Evolutionary conservation across 2,329 filamentous ascomycete genomes (phyloP).

Genomic region (Neurospora crassa): DNA sequence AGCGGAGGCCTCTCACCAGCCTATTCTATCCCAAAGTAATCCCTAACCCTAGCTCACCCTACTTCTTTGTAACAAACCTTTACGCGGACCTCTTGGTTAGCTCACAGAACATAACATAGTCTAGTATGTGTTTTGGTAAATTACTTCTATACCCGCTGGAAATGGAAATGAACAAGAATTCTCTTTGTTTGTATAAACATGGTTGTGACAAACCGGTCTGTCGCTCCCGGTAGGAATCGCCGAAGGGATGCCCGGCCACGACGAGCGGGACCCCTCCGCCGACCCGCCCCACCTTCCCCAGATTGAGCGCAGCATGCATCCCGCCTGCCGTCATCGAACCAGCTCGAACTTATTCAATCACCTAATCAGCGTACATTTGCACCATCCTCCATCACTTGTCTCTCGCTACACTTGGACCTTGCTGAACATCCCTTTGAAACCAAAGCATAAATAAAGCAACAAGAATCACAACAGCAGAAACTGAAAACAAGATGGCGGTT

Average conservation of each 20-base stretch:
- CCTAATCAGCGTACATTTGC: not conserved
- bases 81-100: too few relatives aligned
- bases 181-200: too few relatives aligned
- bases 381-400: not conserved
- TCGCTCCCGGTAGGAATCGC: too few relatives aligned
- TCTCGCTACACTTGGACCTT: not conserved
- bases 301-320: not conserved
- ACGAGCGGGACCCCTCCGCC: not conserved
- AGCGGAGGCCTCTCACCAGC: too few relatives aligned
- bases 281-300: not conserved
- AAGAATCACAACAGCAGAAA: not conserved
- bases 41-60: too few relatives aligned
- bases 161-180: too few relatives aligned
- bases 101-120: too few relatives aligned
- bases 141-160: too few relatives aligned
- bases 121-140: too few relatives aligned
- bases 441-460: not conserved
- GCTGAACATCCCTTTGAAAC: not conserved
- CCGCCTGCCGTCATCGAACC: not conserved
- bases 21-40: too few relatives aligned
- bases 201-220: too few relatives aligned
- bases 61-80: too few relatives aligned
- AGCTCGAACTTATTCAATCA: not conserved
- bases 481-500: not conserved
- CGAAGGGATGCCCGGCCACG: not conserved